A percentile compares a stretch with the other conserved stretches of the same genome.
Conservation (phyloP, 371 early-diverging fungal species). For the Mortierella sp. region DNA sequence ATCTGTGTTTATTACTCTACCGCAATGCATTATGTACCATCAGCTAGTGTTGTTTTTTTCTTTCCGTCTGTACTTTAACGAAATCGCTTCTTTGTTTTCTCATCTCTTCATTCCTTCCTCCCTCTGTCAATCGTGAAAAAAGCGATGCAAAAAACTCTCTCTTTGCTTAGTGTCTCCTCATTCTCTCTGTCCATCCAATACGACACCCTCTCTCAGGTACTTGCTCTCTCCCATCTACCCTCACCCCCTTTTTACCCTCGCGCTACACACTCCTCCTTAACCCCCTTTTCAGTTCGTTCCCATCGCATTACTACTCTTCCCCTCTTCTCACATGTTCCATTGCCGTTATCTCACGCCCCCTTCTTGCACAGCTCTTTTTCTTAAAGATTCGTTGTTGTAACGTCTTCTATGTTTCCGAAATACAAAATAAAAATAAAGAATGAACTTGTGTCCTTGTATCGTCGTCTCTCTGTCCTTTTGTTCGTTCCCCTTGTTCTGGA, state of each 20-base stretch:
- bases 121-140: background rate
- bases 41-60: background rate
- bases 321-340: too few species aligned
- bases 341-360: too few species aligned
- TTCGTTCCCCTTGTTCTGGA: too few species aligned
- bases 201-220: background rate
- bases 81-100: background rate
- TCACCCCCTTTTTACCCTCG: too few species aligned
- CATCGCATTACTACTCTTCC: too few species aligned
- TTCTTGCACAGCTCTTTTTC: too few species aligned
- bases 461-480: too few species aligned
- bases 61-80: conserved; percentile 13
- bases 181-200: background rate
- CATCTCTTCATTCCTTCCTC: background rate
- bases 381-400: too few species aligned
- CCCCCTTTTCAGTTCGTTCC: too few species aligned
- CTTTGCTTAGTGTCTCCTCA: background rate
- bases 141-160: background rate
- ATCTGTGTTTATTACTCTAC: background rate
- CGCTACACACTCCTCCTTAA: background rate
- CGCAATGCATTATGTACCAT: conserved; percentile 4
- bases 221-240: background rate
- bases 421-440: too few species aligned
- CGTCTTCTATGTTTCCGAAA: too few species aligned
- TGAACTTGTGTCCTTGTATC: too few species aligned